Percentiles rank a stretch among this genome's conserved stretches.
These are phyloP conservation scores for Aspergillus steynii DNA, from an alignment of 495 filamentous ascomycete species.

Conservation along the genomic window DNA sequence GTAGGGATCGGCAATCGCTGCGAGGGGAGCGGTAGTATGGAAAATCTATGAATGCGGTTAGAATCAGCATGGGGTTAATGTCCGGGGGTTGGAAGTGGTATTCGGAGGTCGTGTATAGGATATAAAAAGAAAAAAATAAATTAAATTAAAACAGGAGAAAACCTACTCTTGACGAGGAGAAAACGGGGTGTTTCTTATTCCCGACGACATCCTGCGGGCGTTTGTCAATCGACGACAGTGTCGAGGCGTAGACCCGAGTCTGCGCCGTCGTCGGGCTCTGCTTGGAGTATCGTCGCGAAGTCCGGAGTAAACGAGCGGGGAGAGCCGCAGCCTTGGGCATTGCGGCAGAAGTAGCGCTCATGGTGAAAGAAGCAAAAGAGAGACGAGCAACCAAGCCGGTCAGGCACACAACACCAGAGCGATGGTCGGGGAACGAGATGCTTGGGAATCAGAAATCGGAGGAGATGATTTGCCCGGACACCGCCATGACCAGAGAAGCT, in stretches of 20 bases:
- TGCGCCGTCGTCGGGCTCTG: conserved; percentile 26
- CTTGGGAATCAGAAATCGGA: conserved; percentile 8
- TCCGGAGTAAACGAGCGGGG: conserved; percentile 45
- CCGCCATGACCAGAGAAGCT: conserved; percentile 19
- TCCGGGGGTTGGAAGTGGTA: conserved; percentile 2
- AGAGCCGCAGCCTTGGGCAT: conserved; percentile 50
- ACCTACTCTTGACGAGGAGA: conserved; percentile 34
- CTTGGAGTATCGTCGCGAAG: conserved; percentile 39
- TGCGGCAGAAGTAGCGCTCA: conserved; percentile 43
- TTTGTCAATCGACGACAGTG: conserved; percentile 24
- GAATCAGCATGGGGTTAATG: not conserved
- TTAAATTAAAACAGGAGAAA: not conserved
- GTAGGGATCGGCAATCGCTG: conserved; percentile 81
- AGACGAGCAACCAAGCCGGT: conserved; percentile 3
- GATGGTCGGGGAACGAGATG: not conserved
- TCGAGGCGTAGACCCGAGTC: conserved; percentile 27
- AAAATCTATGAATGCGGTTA: conserved; percentile 57
- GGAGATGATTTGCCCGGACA: not conserved
- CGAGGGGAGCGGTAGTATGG: conserved; percentile 64
- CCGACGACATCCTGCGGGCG: conserved; percentile 22
- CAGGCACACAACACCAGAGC: conserved; percentile 12
- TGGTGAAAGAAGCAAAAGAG: conserved; percentile 19
- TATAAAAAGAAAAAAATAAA: not conserved
- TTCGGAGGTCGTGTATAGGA: conserved; percentile 7
- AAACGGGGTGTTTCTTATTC: conserved; percentile 15